These are phyloP conservation scores for Antrodiella citrinella DNA, from an alignment of 768 basidiomycete species.

Conservation along the genomic window DNA sequence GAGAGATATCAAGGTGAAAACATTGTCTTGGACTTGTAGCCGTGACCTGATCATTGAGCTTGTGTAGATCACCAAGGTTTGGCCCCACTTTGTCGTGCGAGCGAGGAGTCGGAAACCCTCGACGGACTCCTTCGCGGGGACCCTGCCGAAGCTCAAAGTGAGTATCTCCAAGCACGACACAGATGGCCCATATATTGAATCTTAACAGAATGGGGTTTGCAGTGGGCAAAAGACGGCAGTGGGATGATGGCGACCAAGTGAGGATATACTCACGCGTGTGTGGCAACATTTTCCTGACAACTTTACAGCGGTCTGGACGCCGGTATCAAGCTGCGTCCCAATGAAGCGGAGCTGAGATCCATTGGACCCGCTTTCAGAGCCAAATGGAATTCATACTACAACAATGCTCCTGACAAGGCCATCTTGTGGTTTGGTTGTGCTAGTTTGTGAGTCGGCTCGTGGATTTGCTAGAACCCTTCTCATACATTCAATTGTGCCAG, in stretches of 20 bases:
- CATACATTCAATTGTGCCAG: no score
- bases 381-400: slow-evolving; percentile 45
- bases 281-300: no score
- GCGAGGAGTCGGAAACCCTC: slow-evolving; percentile 39
- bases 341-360: slow-evolving; percentile 36
- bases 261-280: no score
- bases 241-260: slow-evolving; percentile 52
- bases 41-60: not conserved
- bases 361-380: slow-evolving; percentile 35
- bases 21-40: not conserved
- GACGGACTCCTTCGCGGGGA: slow-evolving; percentile 37
- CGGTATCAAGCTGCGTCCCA: slow-evolving; percentile 51
- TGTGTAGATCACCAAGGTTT: slow-evolving; percentile 25
- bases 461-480: not conserved
- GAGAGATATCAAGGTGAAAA: slow-evolving; percentile 16
- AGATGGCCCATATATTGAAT: not conserved
- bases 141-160: slow-evolving; percentile 32
- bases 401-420: slow-evolving; percentile 45
- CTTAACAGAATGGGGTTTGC: slow-evolving; percentile 23
- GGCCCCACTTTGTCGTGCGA: slow-evolving; percentile 29
- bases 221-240: slow-evolving; percentile 31
- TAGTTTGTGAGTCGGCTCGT: slow-evolving; percentile 25
- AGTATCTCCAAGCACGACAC: slow-evolving; percentile 7
- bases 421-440: slow-evolving; percentile 36
- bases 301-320: slow-evolving; percentile 41